phyloP scores from a whole-genome alignment of 495 filamentous ascomycete species.

The Melanomma pulvis-pyrius region DNA sequence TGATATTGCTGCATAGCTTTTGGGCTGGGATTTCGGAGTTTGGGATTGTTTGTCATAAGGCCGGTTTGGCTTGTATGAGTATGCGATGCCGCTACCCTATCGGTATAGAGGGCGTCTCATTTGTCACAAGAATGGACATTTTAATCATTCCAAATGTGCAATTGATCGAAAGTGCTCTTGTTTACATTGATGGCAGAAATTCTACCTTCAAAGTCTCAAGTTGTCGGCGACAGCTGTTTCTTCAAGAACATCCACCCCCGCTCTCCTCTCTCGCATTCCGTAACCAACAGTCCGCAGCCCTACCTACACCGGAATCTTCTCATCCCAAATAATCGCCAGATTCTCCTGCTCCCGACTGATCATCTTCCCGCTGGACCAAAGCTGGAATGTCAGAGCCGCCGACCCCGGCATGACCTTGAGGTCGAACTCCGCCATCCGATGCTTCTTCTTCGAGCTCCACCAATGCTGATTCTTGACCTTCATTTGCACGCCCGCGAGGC shows the following conservation, averaged over 20 bases:
- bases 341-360: constrained; percentile 1
- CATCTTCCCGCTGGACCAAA: background rate
- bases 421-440: constrained; percentile 1
- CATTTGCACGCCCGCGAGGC: background rate
- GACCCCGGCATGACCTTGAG: background rate
- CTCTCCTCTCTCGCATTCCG: too few species aligned
- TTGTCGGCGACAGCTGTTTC: too few species aligned
- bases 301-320: background rate
- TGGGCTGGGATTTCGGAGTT: background rate
- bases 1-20: background rate
- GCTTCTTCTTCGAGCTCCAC: constrained; percentile 3
- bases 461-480: constrained; percentile 6
- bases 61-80: too few species aligned
- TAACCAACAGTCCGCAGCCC: too few species aligned
- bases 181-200: too few species aligned
- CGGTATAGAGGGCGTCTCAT: background rate
- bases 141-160: background rate
- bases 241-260: too few species aligned
- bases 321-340: background rate
- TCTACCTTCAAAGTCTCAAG: too few species aligned
- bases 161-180: too few species aligned
- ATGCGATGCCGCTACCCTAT: background rate
- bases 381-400: background rate
- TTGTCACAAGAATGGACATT: background rate
- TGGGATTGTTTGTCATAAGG: too few species aligned